Base-by-base conservation (phyloP, 768 basidiomycete genomes). In the Ramaria sp. region DNA sequence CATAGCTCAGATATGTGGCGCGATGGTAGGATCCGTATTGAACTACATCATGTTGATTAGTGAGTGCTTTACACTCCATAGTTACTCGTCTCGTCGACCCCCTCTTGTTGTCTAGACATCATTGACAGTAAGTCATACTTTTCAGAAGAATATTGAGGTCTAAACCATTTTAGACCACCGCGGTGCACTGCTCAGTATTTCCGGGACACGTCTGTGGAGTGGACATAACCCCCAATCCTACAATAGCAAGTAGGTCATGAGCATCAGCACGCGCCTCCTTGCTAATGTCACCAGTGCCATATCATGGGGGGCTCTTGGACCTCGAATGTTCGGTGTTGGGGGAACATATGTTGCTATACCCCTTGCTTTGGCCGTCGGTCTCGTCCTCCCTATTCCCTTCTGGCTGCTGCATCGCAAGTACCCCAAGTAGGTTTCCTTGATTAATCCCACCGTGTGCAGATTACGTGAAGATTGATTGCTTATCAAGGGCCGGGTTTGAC, bases 41-140 rank as follows among this genome's bases (percentile, higher is more conserved):
- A 64, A 64, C 55, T 64, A 62, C 44, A 60, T 66, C 3, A 66
- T 75, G 50, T 61, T 77, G 47, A 76, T 72, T 51, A 57, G 76
- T 74, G 44, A 43, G 69, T 49, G 27, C 6, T 10, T 18, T 22
- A 41, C 1, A n/a, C 8, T 6, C 16, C 20, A 10, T 7, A n/a
- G 39, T n/a, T 4, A 16, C 8, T n/a, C 8, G 3, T n/a, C 16
- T 41, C 8, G 8, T n/a, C 18, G 2, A 41, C 39, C 8, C 20
- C 13, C 32, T 41, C 13, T 16, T 36, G 15, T n/a, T 16, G 27
- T 27, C 32, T 9, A 53, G 52, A 53, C 25, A 53, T 53, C 38
- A 48, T 53, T 39, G 52, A 53, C 27, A 53, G 52, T 53, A 32
- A 10, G 45, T 47, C 3, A 47, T 27, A 22, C 24, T 8, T 7